Percentiles rank a stretch among this genome's conserved stretches.
Conservation (phyloP, 2,329 filamentous ascomycete genomes). For the Fusarium gaditjirri region DNA sequence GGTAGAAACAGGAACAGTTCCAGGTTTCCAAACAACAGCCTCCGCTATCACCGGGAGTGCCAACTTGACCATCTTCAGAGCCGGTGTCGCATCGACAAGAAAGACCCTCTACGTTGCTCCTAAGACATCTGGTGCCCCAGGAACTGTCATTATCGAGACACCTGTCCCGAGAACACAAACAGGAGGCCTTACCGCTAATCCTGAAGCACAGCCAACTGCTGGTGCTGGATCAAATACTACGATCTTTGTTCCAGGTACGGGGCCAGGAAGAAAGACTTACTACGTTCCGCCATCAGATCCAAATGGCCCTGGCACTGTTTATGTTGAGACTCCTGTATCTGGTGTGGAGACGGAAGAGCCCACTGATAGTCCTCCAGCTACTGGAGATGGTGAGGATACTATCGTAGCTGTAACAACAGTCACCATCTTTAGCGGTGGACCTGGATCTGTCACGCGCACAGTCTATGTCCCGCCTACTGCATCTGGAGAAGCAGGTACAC, state of each 20-base stretch:
- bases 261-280: not conserved
- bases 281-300: not conserved
- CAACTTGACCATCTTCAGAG: conserved; percentile 12
- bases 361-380: not conserved
- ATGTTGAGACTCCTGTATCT: not conserved
- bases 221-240: not conserved
- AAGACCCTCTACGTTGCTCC: conserved; percentile 3
- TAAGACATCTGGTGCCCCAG: not conserved
- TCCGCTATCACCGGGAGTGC: not conserved
- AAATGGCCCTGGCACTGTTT: not conserved
- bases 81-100: not conserved
- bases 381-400: not conserved
- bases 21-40: conserved; percentile 3
- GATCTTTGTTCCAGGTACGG: not conserved
- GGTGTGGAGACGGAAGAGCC: not conserved
- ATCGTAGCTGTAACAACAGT: not conserved
- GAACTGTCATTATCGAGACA: conserved; percentile 21
- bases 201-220: not conserved
- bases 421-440: not conserved
- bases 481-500: not conserved
- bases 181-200: not conserved
- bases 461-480: not conserved
- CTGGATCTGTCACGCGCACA: not conserved
- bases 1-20: not conserved
- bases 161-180: not conserved